Evolutionary conservation across 306 rosid species (phyloP).

Genomic region (Trifolium subterraneum): DNA sequence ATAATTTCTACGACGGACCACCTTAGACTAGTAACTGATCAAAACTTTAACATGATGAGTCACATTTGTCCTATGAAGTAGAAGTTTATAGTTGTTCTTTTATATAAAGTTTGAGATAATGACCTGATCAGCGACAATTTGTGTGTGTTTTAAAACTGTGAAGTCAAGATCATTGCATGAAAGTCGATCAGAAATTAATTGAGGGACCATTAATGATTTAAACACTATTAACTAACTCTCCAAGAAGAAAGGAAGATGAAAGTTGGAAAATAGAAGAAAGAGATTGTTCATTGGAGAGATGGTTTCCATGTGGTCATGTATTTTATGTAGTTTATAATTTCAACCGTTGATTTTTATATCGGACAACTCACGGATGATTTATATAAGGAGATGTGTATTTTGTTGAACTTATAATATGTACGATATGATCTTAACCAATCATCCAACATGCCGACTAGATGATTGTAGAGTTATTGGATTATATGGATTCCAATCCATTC

Average conservation of each 20-base stretch:
- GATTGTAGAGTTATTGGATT: background rate
- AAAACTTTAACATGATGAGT: no score
- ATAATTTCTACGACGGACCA: no score
- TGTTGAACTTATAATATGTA: background rate
- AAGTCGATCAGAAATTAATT: slow-evolving; percentile 45
- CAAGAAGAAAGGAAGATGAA: slow-evolving; percentile 42
- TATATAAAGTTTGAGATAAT: no score
- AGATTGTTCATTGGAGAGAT: background rate
- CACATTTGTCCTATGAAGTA: no score
- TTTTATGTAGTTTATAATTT: no score
- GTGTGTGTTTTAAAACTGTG: no score
- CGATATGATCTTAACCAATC: background rate
- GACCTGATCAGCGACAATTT: no score
- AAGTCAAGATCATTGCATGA: no score
- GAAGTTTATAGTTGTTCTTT: no score
- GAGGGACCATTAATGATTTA: slow-evolving; percentile 37
- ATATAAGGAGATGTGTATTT: background rate
- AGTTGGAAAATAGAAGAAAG: background rate
- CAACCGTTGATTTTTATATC: background rate
- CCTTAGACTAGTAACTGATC: no score
- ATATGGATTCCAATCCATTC: background rate
- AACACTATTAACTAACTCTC: slow-evolving; percentile 34
- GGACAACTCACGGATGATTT: background rate
- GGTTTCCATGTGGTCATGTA: background rate
- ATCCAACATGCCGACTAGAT: background rate